Percentiles rank a stretch among this genome's conserved stretches.
Conservation (phyloP, 495 filamentous ascomycete species). For the Aspergillus homomorphus region DNA sequence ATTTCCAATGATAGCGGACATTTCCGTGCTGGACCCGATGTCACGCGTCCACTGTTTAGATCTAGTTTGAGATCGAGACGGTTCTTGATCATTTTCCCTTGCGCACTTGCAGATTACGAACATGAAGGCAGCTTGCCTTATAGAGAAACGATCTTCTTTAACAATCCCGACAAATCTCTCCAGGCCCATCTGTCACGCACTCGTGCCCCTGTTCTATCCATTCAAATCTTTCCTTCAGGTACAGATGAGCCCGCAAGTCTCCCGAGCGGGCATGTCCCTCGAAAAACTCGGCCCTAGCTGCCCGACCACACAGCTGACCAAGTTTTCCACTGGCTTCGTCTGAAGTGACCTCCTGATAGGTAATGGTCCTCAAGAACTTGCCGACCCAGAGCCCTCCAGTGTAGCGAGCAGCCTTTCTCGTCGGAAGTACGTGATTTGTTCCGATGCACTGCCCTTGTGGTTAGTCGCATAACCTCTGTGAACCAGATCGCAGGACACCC, state of each 20-base stretch:
- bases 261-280: slow-evolving; percentile 53
- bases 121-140: not conserved
- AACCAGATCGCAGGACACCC: not conserved
- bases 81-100: no score
- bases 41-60: no score
- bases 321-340: slow-evolving; percentile 46
- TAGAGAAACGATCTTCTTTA: not conserved
- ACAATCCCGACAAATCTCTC: not conserved
- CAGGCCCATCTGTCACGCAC: not conserved
- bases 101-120: no score
- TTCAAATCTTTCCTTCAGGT: slow-evolving; percentile 38
- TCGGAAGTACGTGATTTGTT: slow-evolving; percentile 54
- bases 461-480: not conserved
- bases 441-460: slow-evolving; percentile 42
- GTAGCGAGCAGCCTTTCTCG: slow-evolving; percentile 44
- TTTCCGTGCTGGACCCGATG: no score
- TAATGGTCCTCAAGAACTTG: slow-evolving; percentile 50
- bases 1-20: no score
- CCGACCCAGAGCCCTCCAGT: slow-evolving; percentile 54
- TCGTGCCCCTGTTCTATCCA: slow-evolving; percentile 34
- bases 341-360: slow-evolving; percentile 50
- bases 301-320: slow-evolving; percentile 48
- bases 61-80: no score
- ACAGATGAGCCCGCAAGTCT: slow-evolving; percentile 42
- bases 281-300: slow-evolving; percentile 51